These are phyloP conservation scores for Fonsecaea multimorphosa DNA, from an alignment of 2,329 filamentous ascomycete species.

Conservation along the genomic window DNA sequence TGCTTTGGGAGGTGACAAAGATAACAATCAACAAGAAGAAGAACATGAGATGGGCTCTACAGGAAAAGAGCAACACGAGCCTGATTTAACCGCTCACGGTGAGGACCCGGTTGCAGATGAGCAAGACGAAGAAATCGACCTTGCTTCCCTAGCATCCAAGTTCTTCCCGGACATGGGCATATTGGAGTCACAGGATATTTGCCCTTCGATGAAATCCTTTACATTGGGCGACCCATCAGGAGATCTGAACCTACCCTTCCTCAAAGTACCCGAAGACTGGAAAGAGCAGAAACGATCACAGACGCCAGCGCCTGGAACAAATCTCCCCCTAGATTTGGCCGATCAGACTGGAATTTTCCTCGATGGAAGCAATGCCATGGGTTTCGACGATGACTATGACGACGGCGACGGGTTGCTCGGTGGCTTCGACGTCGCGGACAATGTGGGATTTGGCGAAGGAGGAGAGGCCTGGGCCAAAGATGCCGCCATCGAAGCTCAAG, in stretches of 20 bases:
- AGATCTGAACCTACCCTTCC: constrained; percentile 86
- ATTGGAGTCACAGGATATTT: constrained; percentile 88
- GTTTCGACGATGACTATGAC: constrained; percentile 79
- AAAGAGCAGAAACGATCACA: constrained; percentile 64
- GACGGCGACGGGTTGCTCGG: constrained; percentile 73
- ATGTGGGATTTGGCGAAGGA: constrained; percentile 90
- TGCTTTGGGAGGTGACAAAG: constrained; percentile 46
- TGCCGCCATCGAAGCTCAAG: constrained; percentile 83
- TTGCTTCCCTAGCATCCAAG: constrained; percentile 72
- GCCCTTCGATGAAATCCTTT: constrained; percentile 91
- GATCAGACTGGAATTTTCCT: constrained; percentile 82
- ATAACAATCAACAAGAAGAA: constrained; percentile 39
- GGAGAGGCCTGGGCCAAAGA: constrained; percentile 95
- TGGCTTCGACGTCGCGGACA: constrained; percentile 62
- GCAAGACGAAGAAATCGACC: constrained; percentile 74
- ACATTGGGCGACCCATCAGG: constrained; percentile 86
- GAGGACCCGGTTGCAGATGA: constrained; percentile 51
- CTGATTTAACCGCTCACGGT: constrained; percentile 43
- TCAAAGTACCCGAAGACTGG: constrained; percentile 89
- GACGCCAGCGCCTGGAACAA: constrained; percentile 28
- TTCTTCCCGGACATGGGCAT: constrained; percentile 83
- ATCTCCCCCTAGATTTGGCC: constrained; percentile 51
- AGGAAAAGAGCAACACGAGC: constrained; percentile 51
- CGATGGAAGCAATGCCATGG: constrained; percentile 82
- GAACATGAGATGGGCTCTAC: constrained; percentile 49